Conservation (phyloP, 2,329 filamentous ascomycete genomes). For the Teratosphaeria destructans region DNA sequence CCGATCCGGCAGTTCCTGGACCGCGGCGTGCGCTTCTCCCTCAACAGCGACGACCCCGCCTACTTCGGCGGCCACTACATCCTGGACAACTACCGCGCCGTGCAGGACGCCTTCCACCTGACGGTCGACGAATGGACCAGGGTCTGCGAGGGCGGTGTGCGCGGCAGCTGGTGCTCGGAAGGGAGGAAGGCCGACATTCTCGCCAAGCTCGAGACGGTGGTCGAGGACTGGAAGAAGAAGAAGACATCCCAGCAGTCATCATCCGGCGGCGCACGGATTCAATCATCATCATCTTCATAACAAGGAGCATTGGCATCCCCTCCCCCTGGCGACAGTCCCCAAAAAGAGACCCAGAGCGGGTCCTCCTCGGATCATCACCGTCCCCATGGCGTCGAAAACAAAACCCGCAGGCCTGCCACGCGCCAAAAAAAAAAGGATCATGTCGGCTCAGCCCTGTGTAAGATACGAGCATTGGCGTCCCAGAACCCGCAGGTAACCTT, state of each 20-base stretch:
- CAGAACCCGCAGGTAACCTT: not conserved
- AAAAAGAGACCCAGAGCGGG: not conserved
- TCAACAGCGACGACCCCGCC: conserved; percentile 66
- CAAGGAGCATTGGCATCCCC: no score
- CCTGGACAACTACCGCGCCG: conserved; percentile 62
- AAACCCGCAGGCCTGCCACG: no score
- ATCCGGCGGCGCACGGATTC: not conserved
- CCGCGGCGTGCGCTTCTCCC: conserved; percentile 54
- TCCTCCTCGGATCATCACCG: no score
- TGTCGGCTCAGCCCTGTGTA: not conserved
- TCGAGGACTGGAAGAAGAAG: not conserved
- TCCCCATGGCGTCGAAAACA: not conserved
- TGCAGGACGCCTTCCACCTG: conserved; percentile 61
- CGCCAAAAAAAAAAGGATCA: not conserved
- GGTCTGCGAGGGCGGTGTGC: conserved; percentile 52
- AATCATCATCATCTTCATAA: no score
- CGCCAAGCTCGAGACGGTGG: not conserved
- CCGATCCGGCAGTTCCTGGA: conserved; percentile 56
- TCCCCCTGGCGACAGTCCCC: no score
- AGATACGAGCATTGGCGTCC: not conserved
- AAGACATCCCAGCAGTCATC: not conserved
- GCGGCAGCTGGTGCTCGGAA: conserved; percentile 59
- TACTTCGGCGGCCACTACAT: conserved; percentile 65
- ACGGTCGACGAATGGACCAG: conserved; percentile 54
- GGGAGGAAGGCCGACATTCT: conserved; percentile 52